These are phyloP conservation scores for Hanseniaspora lindneri DNA, from an alignment of 805 yeast species.

Conservation along the genomic window DNA sequence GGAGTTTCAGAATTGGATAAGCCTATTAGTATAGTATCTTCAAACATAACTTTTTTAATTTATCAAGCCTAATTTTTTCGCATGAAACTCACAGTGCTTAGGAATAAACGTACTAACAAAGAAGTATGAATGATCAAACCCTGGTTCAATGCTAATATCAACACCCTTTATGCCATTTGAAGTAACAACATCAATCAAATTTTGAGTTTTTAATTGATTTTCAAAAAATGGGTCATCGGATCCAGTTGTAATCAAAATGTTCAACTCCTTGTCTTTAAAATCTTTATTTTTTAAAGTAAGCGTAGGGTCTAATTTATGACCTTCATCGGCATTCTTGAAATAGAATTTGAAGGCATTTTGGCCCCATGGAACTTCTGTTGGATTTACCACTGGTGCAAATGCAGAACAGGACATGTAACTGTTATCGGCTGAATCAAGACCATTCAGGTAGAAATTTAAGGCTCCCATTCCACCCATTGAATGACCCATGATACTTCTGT, in stretches of 20 bases:
- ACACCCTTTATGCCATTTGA: constrained; percentile 51
- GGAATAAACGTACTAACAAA: constrained; percentile 69
- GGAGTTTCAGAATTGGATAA: no score
- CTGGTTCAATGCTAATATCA: constrained; percentile 53
- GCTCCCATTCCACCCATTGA: constrained; percentile 99
- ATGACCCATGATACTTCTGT: constrained; percentile 79
- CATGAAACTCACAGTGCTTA: constrained; percentile 80
- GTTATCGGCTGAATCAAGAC: constrained; percentile 39
- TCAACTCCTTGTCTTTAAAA: constrained; percentile 39
- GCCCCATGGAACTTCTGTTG: constrained; percentile 76
- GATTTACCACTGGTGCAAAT: constrained; percentile 82
- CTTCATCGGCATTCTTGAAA: constrained; percentile 36
- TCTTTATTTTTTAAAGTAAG: constrained; percentile 41
- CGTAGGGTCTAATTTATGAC: constrained; percentile 80
- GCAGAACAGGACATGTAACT: constrained; percentile 69
- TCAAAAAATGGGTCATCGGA: constrained; percentile 60
- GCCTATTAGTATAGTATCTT: no score
- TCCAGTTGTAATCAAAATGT: constrained; percentile 77
- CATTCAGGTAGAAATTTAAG: constrained; percentile 49
- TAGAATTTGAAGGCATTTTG: constrained; percentile 69
- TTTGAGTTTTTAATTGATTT: constrained; percentile 64
- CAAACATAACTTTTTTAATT: no score
- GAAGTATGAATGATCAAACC: constrained; percentile 84
- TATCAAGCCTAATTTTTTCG: constrained; percentile 41
- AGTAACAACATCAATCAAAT: constrained; percentile 46